Evolutionary conservation across 2,329 filamentous ascomycete species (phyloP).

Genomic region (Fusarium sp.): DNA sequence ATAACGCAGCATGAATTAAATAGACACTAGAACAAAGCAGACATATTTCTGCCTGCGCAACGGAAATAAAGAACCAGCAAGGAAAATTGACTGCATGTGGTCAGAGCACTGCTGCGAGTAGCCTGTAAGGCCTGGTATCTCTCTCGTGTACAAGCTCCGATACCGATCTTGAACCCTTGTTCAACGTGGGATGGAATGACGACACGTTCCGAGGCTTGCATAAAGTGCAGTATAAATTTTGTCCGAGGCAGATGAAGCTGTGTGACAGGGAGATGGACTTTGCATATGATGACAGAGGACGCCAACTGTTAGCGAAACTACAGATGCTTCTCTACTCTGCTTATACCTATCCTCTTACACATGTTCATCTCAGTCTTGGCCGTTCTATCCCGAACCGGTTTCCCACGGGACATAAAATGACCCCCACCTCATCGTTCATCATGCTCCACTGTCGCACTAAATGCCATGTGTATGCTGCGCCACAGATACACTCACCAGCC

Average conservation of each 20-base stretch:
- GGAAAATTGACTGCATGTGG: slow-evolving; percentile 21
- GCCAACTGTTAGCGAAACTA: neutral
- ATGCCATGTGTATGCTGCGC: slow-evolving; percentile 7
- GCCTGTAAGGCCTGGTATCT: slow-evolving; percentile 26
- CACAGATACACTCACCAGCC: neutral
- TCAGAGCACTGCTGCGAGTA: slow-evolving; percentile 18
- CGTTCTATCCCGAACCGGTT: slow-evolving; percentile 44
- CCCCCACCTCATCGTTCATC: slow-evolving; percentile 37
- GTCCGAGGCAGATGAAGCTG: slow-evolving; percentile 14
- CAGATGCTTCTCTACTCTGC: neutral
- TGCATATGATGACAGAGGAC: neutral
- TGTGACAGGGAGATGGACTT: neutral
- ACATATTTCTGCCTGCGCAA: neutral
- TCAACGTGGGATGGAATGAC: slow-evolving; percentile 41
- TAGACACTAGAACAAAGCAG: slow-evolving; percentile 34
- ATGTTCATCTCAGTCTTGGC: slow-evolving; percentile 17
- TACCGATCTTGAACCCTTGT: slow-evolving; percentile 36
- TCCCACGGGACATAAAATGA: slow-evolving; percentile 33
- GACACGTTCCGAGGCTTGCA: slow-evolving; percentile 23
- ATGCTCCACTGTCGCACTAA: neutral
- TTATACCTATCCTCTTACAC: neutral
- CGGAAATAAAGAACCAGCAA: neutral
- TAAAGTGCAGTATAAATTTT: neutral
- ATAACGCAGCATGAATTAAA: slow-evolving; percentile 45
- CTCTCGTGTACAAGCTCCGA: slow-evolving; percentile 28